phyloP scores from a whole-genome alignment of 805 yeast genomes.

The Wickerhamiella azyma region DNA sequence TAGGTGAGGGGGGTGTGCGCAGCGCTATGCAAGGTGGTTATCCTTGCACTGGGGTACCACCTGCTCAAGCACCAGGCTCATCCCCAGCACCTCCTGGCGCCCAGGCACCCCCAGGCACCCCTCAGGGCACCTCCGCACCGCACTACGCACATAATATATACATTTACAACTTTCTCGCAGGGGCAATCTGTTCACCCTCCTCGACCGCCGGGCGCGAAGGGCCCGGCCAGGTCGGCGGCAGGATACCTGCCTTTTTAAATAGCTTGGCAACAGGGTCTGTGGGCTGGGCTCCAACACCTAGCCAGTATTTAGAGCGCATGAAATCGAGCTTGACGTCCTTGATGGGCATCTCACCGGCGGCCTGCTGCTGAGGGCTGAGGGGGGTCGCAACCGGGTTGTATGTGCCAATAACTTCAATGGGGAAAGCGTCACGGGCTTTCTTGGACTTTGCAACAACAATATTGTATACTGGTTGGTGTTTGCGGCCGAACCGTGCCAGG shows the following conservation, averaged over 20 bases:
- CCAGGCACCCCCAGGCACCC: no score
- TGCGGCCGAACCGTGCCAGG: slow-evolving; percentile 85
- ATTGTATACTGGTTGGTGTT: slow-evolving; percentile 75
- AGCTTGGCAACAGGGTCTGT: slow-evolving; percentile 65
- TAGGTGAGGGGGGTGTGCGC: no score
- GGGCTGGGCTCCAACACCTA: slow-evolving; percentile 95
- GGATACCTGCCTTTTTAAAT: slow-evolving; percentile 54
- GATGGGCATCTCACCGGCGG: slow-evolving; percentile 41
- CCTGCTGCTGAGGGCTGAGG: slow-evolving; percentile 45
- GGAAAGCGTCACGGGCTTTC: slow-evolving; percentile 67
- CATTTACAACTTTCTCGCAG: background rate
- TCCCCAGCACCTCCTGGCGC: no score
- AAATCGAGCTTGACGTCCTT: slow-evolving; percentile 80
- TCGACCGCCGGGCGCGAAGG: slow-evolving; percentile 15
- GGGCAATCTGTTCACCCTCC: slow-evolving; percentile 26
- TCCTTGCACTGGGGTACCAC: no score
- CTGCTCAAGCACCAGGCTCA: no score
- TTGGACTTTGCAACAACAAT: slow-evolving; percentile 70
- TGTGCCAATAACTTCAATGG: slow-evolving; percentile 91
- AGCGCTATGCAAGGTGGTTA: no score
- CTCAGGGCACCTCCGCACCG: no score
- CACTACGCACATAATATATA: background rate
- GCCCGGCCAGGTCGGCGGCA: slow-evolving; percentile 32
- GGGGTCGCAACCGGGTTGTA: slow-evolving; percentile 75
- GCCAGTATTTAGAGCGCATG: slow-evolving; percentile 85